Evolutionary conservation across 1,284 basidiomycete species (phyloP).

Genomic region (Ganoderma meredithae): DNA sequence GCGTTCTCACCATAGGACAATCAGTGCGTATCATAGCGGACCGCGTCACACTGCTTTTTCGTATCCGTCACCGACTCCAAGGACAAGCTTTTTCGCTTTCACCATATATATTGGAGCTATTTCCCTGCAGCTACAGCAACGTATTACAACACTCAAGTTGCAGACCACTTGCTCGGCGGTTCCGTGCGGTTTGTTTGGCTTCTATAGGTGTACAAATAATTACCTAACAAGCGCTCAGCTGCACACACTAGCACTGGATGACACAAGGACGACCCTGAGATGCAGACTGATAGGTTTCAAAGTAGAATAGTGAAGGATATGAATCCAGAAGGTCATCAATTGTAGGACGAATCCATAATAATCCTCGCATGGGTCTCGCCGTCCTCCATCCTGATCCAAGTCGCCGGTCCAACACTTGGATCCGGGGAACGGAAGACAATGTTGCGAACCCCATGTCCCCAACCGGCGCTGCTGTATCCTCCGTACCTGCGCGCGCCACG

Average conservation of each 20-base stretch:
- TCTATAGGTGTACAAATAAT: neutral
- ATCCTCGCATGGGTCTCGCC: constrained; percentile 33
- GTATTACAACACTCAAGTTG: too few species aligned
- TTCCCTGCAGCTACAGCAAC: too few species aligned
- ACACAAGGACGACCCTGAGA: too few species aligned
- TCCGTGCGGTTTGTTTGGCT: neutral
- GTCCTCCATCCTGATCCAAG: constrained; percentile 58
- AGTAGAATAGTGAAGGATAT: neutral
- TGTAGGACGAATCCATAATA: constrained; percentile 29
- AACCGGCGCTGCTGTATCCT: constrained; percentile 59
- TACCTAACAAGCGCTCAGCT: neutral
- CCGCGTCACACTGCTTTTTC: too few species aligned
- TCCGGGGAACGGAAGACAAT: constrained; percentile 60
- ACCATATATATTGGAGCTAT: too few species aligned
- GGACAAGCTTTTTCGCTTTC: too few species aligned
- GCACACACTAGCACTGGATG: neutral
- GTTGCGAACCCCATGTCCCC: constrained; percentile 73
- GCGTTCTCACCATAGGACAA: neutral
- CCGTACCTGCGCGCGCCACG: constrained; percentile 57
- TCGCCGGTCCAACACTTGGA: constrained; percentile 54
- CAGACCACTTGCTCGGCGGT: too few species aligned
- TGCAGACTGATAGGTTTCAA: neutral
- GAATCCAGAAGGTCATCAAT: constrained; percentile 6
- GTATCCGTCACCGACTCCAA: too few species aligned
- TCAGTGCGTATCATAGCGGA: neutral